Base-by-base conservation (phyloP, 2,329 filamentous ascomycete species). In the Catunica adiposa region DNA sequence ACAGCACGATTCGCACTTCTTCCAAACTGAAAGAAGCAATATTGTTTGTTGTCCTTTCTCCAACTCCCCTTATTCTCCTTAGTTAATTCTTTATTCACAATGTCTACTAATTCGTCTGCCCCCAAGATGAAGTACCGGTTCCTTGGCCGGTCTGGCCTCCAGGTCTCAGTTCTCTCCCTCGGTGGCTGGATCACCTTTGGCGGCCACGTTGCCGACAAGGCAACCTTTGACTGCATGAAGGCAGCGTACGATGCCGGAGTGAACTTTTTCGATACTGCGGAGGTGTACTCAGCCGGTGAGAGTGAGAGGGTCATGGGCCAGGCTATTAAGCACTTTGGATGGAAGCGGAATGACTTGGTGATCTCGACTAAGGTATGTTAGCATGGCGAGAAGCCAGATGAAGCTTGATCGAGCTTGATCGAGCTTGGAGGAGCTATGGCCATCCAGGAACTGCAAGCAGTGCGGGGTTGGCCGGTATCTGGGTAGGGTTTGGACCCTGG, bases 111-210 rank as follows among this genome's bases (percentile, higher is more conserved):
- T 51, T 42, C 61, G 53, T 71, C 68, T 54, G 69, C 67, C 55
- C 23, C 17, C 23, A 52, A 52, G 50, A 86, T 86, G 83, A 73
- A 82, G 63, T 86, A 86, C 68, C 80, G 83, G 61, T 80, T 79
- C 68, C 74, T 87, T 6, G 84, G 84, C 63, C 77, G 76, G 40
- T 83, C 82, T 15, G 84, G 84, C 55, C 74, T 89, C 17, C 80
- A 87, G 66, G 83, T 89, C 34, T 88, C 83, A 26, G 76, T 80
- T 48, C 83, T 89, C 60, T 82, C 81, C 1, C 72, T 89, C 2
- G 84, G 80, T 58, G 78, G 80, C 61, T 83, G 81, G 82, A 72
- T 89, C 54, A 88, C 84, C 0, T 87, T 86, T 61, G 84, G 84
- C 55, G 83, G 83, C 17, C 81, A 86, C 61, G 80, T 86, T 29